phyloP scores from a whole-genome alignment of 2,329 filamentous ascomycete genomes.

The Calonectria honghensis region DNA sequence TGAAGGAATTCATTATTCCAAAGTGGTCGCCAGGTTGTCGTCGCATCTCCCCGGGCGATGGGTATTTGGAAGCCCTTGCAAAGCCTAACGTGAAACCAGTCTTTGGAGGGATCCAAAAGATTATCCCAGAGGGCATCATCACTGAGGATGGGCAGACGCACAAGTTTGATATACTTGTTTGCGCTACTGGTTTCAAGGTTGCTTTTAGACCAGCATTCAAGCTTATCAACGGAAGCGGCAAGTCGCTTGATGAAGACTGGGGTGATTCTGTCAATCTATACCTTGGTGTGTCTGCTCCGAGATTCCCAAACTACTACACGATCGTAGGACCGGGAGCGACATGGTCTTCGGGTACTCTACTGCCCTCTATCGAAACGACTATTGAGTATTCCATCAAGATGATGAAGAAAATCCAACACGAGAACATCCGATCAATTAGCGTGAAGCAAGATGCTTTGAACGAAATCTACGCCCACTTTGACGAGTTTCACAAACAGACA shows the following conservation, averaged over 20 bases:
- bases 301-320: slow-evolving; percentile 68
- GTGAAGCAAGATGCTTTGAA: slow-evolving; percentile 60
- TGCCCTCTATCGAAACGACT: slow-evolving; percentile 67
- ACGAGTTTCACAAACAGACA: slow-evolving; percentile 58
- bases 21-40: slow-evolving; percentile 66
- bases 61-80: slow-evolving; percentile 65
- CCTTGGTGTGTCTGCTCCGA: slow-evolving; percentile 65
- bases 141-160: slow-evolving; percentile 56
- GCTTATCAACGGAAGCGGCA: slow-evolving; percentile 57
- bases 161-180: slow-evolving; percentile 59
- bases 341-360: slow-evolving; percentile 65
- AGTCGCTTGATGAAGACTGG: slow-evolving; percentile 67
- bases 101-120: slow-evolving; percentile 60
- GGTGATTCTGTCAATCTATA: slow-evolving; percentile 64
- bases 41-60: slow-evolving; percentile 64
- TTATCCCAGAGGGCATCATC: slow-evolving; percentile 59
- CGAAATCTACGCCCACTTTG: slow-evolving; percentile 59
- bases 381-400: slow-evolving; percentile 62
- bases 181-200: slow-evolving; percentile 64
- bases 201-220: slow-evolving; percentile 66
- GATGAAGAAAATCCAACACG: slow-evolving; percentile 62
- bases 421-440: slow-evolving; percentile 59
- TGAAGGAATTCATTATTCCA: slow-evolving; percentile 64
- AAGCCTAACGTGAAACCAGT: slow-evolving; percentile 67
- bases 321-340: slow-evolving; percentile 64